Evolutionary conservation across 768 basidiomycete species (phyloP).

Genomic region (Solioccasus polychromus): DNA sequence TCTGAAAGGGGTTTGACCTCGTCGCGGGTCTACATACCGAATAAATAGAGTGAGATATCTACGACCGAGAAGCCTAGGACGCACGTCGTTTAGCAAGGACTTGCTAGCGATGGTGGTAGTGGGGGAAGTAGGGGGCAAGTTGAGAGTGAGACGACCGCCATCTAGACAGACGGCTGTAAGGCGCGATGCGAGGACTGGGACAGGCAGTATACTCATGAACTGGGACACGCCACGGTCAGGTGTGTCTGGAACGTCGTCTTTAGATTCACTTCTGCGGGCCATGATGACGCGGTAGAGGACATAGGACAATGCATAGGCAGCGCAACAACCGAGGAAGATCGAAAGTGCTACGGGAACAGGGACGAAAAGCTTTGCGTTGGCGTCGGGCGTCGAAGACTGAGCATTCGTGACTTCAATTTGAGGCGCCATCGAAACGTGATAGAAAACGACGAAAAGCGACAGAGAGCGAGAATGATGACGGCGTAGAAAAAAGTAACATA

Average conservation of each 20-base stretch:
- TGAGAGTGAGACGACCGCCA: slow-evolving; percentile 26
- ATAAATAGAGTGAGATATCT: neutral
- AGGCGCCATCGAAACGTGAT: slow-evolving; percentile 21
- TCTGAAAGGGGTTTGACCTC: slow-evolving; percentile 17
- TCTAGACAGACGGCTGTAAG: slow-evolving; percentile 9
- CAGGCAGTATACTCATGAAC: slow-evolving; percentile 26
- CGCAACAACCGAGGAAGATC: slow-evolving; percentile 25
- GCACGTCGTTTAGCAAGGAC: slow-evolving; percentile 12
- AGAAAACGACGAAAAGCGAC: slow-evolving; percentile 10
- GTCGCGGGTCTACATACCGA: slow-evolving; percentile 12
- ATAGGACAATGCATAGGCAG: slow-evolving; percentile 26
- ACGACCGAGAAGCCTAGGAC: neutral
- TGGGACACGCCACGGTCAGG: slow-evolving; percentile 23
- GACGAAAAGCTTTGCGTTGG: too few species aligned
- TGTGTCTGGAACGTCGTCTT: slow-evolving; percentile 14
- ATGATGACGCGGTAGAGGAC: slow-evolving; percentile 26
- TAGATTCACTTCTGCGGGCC: slow-evolving; percentile 12
- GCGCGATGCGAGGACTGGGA: neutral
- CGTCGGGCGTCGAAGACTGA: too few species aligned
- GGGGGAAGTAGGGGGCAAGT: slow-evolving; percentile 2
- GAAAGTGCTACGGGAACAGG: slow-evolving; percentile 13
- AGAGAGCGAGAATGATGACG: slow-evolving; percentile 5
- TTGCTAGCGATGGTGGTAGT: neutral
- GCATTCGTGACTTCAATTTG: slow-evolving; percentile 13
- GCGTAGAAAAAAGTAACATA: slow-evolving; percentile 15